Evolutionary conservation across 2,329 filamentous ascomycete species (phyloP).

Genomic region (Epichloe hybrida): DNA sequence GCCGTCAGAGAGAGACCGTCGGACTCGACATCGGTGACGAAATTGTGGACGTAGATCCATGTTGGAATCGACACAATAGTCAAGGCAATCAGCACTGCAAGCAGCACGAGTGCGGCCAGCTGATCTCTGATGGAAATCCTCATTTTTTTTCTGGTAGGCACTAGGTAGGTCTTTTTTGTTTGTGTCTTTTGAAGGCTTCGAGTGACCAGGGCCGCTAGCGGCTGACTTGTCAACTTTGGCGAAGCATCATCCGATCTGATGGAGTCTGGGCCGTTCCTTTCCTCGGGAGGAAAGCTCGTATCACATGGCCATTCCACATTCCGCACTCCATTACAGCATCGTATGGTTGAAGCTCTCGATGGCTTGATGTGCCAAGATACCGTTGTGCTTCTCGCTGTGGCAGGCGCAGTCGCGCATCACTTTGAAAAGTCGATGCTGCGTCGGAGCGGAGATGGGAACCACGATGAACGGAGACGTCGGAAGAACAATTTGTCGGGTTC

Average conservation of each 20-base stretch:
- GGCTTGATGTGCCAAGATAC: neutral
- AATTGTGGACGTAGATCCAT: conserved; percentile 44
- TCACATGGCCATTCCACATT: neutral
- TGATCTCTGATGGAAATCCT: conserved; percentile 80
- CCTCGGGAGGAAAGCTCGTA: neutral
- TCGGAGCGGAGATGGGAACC: neutral
- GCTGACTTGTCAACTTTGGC: neutral
- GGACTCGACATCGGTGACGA: conserved; percentile 38
- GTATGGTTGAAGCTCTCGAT: neutral
- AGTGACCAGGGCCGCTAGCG: neutral
- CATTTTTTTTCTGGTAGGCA: conserved; percentile 33
- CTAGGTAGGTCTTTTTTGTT: neutral
- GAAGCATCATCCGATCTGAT: conserved; percentile 2
- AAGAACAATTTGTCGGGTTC: neutral
- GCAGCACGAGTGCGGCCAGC: conserved; percentile 64
- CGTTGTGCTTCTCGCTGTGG: neutral
- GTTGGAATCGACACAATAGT: conserved; percentile 70
- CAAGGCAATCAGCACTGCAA: conserved; percentile 61
- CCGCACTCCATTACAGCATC: neutral
- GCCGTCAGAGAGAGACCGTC: conserved; percentile 63
- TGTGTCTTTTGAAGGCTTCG: neutral
- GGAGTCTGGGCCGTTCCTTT: neutral
- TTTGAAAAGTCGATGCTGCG: neutral
- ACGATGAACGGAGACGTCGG: neutral
- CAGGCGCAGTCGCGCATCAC: neutral